Evolutionary conservation across 768 basidiomycete genomes (phyloP), one percentile per base, ranked within the genome.

Genomic region (Arthromyces matolae): DNA sequence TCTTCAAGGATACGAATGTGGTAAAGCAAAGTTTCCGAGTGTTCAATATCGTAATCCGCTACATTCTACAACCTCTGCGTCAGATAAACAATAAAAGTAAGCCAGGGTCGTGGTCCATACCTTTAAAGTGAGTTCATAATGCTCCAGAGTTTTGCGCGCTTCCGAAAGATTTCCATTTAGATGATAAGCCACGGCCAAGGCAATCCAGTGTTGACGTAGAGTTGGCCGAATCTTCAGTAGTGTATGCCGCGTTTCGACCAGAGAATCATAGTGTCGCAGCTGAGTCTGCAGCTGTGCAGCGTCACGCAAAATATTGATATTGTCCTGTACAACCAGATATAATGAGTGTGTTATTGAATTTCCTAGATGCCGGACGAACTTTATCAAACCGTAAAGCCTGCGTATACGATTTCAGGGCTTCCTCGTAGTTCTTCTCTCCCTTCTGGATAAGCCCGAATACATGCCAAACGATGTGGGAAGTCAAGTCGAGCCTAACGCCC

Each of bases 401-500:
- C 2, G 78, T 81, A 66, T 97, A 98, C 20, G 93, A 93, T 60
- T 93, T 89, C 59, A 92, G 75, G 0, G 96, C 93, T 60, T 94
- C 93, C 55, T 91, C 90, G 59, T 92, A 97, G 61, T 95, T 92
- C 67, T 89, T 93, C 64, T 96, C 89, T 8, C 86, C 86, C 65
- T 95, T 92, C 64, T 93, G 89, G 18, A 96, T 83, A 59, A 99
- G 85, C 22, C 93, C 96, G 63, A 92, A 89, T 54, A 98, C 95
- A 67, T 99, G 96, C 94, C 96, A 98, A 62, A 86, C 87, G 62
- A 99, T 97, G 60, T 97, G 93, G 16, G 91, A 93, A 25, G 80
- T 84, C 45, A 90, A 69, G 67, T 94, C 90, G 38, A 84, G 73
- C 34, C 81, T 77, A 55, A 91, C 77, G 49, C 93, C 93, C 57